Percentiles rank a stretch among this genome's conserved stretches.
Conservation (phyloP, 495 filamentous ascomycete genomes). For the Parachaetomium inaequale region DNA sequence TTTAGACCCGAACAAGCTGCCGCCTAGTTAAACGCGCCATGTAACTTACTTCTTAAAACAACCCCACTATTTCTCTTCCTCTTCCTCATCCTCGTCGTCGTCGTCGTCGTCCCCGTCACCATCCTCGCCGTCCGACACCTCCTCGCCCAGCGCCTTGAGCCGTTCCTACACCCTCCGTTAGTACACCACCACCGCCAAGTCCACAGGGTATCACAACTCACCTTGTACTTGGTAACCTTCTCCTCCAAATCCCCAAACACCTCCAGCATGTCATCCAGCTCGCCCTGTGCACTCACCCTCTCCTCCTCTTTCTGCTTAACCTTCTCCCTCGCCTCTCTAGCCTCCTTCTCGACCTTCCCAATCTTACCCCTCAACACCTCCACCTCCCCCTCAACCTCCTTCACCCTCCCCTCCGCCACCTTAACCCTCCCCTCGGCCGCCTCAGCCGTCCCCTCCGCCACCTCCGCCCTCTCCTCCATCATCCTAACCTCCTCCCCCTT, state of each 20-base stretch:
- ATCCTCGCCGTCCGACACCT: conserved; percentile 75
- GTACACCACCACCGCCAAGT: not conserved
- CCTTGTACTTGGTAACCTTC: conserved; percentile 76
- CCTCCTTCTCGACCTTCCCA: conserved; percentile 24
- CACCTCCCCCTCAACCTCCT: conserved; percentile 24
- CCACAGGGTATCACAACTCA: conserved; percentile 36
- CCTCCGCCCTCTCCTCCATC: conserved; percentile 29
- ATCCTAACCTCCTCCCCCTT: conserved; percentile 5
- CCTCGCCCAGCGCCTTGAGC: conserved; percentile 67
- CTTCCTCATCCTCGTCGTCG: conserved; percentile 37
- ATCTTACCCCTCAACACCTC: conserved; percentile 28
- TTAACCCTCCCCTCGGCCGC: conserved; percentile 20
- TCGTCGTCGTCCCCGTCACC: conserved; percentile 64
- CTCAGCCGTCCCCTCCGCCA: conserved; percentile 38
- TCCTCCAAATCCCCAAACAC: conserved; percentile 88
- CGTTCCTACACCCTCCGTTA: conserved; percentile 53
- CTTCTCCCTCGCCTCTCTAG: conserved; percentile 15
- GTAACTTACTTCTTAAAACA: too few species aligned
- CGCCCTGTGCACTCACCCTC: conserved; percentile 57
- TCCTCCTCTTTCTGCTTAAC: conserved; percentile 29
- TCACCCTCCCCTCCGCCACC: conserved; percentile 17
- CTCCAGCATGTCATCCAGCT: conserved; percentile 81
- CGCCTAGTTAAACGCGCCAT: too few species aligned
- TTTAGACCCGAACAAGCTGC: conserved; percentile 1
- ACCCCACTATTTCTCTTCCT: not conserved